Conservation (phyloP, 2,329 filamentous ascomycete genomes). For the Sarocladium strictum region DNA sequence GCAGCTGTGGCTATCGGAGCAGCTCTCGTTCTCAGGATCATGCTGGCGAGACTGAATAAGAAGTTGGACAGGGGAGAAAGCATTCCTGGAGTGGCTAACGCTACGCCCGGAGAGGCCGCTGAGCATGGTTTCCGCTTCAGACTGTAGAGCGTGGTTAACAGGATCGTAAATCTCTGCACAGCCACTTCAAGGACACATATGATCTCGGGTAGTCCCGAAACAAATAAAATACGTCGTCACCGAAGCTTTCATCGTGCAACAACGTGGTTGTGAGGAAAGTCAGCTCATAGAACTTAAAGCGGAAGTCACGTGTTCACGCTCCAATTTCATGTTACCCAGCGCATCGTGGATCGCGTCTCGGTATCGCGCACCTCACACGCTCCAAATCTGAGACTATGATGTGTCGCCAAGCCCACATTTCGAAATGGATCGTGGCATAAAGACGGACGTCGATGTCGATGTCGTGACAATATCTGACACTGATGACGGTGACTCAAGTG, state of each 20-base stretch:
- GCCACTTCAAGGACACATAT: not conserved
- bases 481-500: not conserved
- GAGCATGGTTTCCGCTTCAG: slow-evolving; percentile 62
- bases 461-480: not conserved
- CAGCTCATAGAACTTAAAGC: not conserved
- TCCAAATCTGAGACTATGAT: not conserved
- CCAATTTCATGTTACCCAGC: slow-evolving; percentile 3
- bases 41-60: slow-evolving; percentile 61
- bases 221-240: too few relatives aligned
- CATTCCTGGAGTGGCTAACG: slow-evolving; percentile 50
- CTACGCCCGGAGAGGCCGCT: slow-evolving; percentile 47
- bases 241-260: too few relatives aligned
- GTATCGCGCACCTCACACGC: not conserved
- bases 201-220: too few relatives aligned
- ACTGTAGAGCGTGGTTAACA: slow-evolving; percentile 31
- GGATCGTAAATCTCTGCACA: not conserved
- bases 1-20: slow-evolving; percentile 57
- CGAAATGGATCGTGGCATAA: not conserved
- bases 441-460: not conserved
- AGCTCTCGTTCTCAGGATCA: slow-evolving; percentile 55
- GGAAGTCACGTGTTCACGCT: slow-evolving; percentile 11
- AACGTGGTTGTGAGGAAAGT: too few relatives aligned
- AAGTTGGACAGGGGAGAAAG: slow-evolving; percentile 41
- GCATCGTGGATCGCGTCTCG: slow-evolving; percentile 6
- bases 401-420: not conserved